Evolutionary conservation across 2,329 filamentous ascomycete genomes (phyloP).

Genomic region (Nemania abortiva): DNA sequence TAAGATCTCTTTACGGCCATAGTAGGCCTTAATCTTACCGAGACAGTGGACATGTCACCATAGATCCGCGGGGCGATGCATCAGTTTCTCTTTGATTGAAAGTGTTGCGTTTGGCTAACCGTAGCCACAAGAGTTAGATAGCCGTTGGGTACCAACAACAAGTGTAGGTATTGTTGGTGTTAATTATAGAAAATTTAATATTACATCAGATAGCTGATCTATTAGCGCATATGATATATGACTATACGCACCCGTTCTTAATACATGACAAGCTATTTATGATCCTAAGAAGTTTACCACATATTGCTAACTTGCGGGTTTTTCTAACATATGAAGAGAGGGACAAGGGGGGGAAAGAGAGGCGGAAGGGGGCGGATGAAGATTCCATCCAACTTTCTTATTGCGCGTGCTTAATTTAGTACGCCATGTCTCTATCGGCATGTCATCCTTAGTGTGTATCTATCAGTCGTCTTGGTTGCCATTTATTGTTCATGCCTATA

Average conservation of each 20-base stretch:
- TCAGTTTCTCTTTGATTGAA: background rate
- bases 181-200: background rate
- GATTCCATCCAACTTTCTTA: background rate
- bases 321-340: too few species aligned
- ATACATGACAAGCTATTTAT: too few species aligned
- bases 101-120: background rate
- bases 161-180: background rate
- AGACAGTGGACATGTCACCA: conserved; percentile 23
- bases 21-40: background rate
- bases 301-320: too few species aligned
- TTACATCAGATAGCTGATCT: background rate
- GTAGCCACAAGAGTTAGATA: background rate
- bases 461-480: background rate
- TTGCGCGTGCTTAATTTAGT: background rate
- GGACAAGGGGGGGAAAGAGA: too few species aligned
- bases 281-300: too few species aligned
- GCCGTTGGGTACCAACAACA: background rate
- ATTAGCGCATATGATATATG: too few species aligned
- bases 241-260: too few species aligned
- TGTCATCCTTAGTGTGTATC: background rate
- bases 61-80: background rate
- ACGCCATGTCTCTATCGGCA: background rate
- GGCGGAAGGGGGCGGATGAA: too few species aligned
- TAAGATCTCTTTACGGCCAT: background rate
- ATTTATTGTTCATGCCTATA: background rate